These are phyloP conservation scores for Arachis hypogaea DNA, from an alignment of 306 rosid species.

Conservation along the genomic window DNA sequence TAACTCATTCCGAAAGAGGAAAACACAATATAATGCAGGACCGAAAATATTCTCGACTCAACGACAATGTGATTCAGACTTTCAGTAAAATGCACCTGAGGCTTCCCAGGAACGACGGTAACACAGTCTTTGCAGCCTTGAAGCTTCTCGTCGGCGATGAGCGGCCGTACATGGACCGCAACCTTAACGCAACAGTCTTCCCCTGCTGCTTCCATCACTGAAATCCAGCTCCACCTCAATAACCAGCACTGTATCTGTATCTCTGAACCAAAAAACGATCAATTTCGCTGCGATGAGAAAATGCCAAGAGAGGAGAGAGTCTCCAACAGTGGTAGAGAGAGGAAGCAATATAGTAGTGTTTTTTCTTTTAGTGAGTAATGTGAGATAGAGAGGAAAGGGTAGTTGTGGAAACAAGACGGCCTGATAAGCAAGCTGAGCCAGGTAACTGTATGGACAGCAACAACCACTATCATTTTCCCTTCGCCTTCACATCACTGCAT, in stretches of 20 bases:
- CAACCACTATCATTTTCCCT: slow-evolving; percentile 62
- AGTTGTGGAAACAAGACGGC: slow-evolving; percentile 42
- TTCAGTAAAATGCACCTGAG: slow-evolving; percentile 72
- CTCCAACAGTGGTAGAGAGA: slow-evolving; percentile 47
- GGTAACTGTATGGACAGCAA: slow-evolving; percentile 57
- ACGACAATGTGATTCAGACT: slow-evolving; percentile 21
- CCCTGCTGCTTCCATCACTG: slow-evolving; percentile 82
- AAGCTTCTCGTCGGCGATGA: slow-evolving; percentile 91
- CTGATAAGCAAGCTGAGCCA: slow-evolving; percentile 33
- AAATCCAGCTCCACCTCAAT: background rate
- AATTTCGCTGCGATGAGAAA: slow-evolving; percentile 8
- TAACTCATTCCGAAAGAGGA: slow-evolving; percentile 27
- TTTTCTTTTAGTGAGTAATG: background rate
- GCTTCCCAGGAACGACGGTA: slow-evolving; percentile 86
- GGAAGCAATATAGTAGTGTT: slow-evolving; percentile 38
- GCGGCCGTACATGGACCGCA: slow-evolving; percentile 94
- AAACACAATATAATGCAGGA: slow-evolving; percentile 14
- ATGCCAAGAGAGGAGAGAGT: background rate
- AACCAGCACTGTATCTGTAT: background rate
- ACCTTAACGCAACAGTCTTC: slow-evolving; percentile 96
- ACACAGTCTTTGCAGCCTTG: slow-evolving; percentile 99
- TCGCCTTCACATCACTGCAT: slow-evolving; percentile 59
- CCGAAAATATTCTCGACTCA: slow-evolving; percentile 12
- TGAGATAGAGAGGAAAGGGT: slow-evolving; percentile 41
- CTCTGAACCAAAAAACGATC: slow-evolving; percentile 2